Evolutionary conservation across 768 basidiomycete species (phyloP).

Genomic region (Clitopilus passeckerianus): DNA sequence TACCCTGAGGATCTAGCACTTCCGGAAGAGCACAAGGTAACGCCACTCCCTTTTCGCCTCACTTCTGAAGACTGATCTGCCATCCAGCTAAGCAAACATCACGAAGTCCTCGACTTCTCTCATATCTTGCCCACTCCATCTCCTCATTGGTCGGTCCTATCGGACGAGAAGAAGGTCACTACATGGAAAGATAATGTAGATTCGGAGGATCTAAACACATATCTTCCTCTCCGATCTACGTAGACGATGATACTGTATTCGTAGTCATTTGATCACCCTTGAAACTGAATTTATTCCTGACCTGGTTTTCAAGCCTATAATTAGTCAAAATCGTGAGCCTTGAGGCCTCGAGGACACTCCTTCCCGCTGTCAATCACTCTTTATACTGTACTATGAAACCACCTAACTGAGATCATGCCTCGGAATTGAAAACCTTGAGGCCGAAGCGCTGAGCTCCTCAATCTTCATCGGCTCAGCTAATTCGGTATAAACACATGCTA

Average conservation of each 20-base stretch:
- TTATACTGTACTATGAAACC: too few species aligned
- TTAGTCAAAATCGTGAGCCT: too few species aligned
- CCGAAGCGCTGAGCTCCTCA: too few species aligned
- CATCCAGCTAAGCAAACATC: conserved; percentile 28
- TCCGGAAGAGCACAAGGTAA: conserved; percentile 10
- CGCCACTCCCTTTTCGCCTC: background rate
- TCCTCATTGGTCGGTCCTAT: conserved; percentile 61
- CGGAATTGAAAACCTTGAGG: too few species aligned
- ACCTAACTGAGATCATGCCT: too few species aligned
- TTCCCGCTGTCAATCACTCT: too few species aligned
- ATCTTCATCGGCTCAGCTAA: too few species aligned
- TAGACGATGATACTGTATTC: background rate
- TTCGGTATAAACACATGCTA: too few species aligned
- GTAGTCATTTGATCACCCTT: too few species aligned
- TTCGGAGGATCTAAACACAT: background rate
- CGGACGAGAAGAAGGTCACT: conserved; percentile 7
- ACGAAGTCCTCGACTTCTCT: conserved; percentile 78
- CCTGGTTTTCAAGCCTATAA: too few species aligned
- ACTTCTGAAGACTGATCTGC: background rate
- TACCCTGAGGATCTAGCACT: conserved; percentile 45
- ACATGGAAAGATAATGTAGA: conserved; percentile 3
- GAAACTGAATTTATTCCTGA: too few species aligned
- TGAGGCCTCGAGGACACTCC: too few species aligned
- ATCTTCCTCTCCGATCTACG: background rate
- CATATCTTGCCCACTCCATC: conserved; percentile 75